phyloP scores from a whole-genome alignment of 2,329 filamentous ascomycete genomes.

The Aspergillus arachidicola region DNA sequence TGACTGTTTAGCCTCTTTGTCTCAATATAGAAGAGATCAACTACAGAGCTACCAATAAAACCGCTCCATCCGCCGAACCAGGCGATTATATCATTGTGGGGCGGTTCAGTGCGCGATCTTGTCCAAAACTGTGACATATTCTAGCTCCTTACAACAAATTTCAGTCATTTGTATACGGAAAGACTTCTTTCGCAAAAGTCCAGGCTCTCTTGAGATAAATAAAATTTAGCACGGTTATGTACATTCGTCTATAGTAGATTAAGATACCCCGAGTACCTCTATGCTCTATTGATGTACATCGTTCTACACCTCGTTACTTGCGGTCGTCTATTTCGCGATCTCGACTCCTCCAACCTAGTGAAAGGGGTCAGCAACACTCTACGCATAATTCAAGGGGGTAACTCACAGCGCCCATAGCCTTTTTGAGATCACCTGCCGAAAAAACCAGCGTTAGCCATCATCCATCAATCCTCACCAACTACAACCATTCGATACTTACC shows the following conservation, averaged over 20 bases:
- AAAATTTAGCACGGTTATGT: background rate
- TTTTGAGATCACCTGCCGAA: slow-evolving; percentile 57
- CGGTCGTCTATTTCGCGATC: slow-evolving; percentile 53
- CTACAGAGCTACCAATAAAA: too few relatives aligned
- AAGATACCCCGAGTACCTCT: background rate
- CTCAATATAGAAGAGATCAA: too few relatives aligned
- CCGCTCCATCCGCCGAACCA: too few relatives aligned
- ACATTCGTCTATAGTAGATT: background rate
- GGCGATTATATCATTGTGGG: too few relatives aligned
- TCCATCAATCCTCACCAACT: background rate
- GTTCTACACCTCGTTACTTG: background rate
- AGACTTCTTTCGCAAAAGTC: too few relatives aligned
- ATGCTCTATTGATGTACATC: background rate
- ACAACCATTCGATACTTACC: slow-evolving; percentile 43
- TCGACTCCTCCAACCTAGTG: slow-evolving; percentile 72
- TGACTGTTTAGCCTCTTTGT: too few relatives aligned
- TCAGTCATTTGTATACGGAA: too few relatives aligned
- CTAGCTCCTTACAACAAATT: too few relatives aligned
- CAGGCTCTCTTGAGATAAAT: background rate
- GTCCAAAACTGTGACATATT: too few relatives aligned
- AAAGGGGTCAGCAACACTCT: slow-evolving; percentile 45
- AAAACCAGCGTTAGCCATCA: background rate
- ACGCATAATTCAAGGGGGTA: background rate
- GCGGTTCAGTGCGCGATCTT: too few relatives aligned
- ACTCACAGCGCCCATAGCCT: background rate